phyloP scores from a whole-genome alignment of 495 filamentous ascomycete genomes.

The Trichocladium antarcticum region DNA sequence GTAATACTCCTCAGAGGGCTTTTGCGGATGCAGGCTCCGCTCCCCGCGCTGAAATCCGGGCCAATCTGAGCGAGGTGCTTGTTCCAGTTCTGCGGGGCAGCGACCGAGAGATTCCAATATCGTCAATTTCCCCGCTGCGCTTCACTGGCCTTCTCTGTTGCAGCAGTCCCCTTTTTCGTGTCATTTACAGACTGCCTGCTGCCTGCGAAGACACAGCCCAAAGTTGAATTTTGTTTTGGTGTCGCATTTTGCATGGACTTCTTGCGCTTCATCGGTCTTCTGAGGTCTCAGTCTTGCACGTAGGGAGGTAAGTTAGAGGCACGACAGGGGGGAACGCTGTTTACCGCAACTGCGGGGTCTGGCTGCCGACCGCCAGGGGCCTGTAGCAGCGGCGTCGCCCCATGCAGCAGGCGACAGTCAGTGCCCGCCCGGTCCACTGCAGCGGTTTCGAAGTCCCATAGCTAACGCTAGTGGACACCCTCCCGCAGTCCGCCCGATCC shows the following conservation, averaged over 20 bases:
- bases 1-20: too few species aligned
- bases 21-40: too few species aligned
- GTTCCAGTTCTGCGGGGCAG: not conserved
- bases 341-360: constrained; percentile 14
- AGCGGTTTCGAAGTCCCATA: constrained; percentile 10
- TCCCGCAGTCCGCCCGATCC: constrained; percentile 16
- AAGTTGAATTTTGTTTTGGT: too few species aligned
- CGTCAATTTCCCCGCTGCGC: not conserved
- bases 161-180: not conserved
- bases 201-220: not conserved
- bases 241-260: too few species aligned
- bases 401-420: not conserved
- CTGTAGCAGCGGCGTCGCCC: not conserved
- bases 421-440: constrained; percentile 7
- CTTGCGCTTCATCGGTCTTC: not conserved
- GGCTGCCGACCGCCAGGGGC: too few species aligned
- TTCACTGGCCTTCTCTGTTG: not conserved
- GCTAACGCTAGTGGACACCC: not conserved
- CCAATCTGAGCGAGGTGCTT: too few species aligned
- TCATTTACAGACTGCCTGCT: not conserved
- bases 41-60: too few species aligned
- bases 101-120: not conserved
- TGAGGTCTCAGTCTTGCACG: not conserved
- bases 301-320: not conserved
- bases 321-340: not conserved